Conservation (phyloP, 2,329 filamentous ascomycete genomes). For the Trematosphaeria pertusa region DNA sequence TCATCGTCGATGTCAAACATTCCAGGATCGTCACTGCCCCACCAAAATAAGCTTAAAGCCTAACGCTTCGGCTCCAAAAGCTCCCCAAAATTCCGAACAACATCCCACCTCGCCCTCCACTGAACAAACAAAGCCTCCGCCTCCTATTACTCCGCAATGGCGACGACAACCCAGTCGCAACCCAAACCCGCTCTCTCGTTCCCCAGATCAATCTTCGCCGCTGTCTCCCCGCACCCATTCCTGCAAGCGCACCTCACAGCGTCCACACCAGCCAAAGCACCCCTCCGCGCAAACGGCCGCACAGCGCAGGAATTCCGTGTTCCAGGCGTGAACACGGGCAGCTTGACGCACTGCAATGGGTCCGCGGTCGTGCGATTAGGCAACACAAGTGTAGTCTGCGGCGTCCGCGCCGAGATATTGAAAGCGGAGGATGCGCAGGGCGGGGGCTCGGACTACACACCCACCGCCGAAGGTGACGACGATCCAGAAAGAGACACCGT, state of each 20-base stretch:
- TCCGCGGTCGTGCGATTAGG: conserved; percentile 87
- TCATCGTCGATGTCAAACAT: no score
- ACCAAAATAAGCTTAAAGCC: conserved; percentile 13
- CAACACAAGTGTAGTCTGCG: conserved; percentile 93
- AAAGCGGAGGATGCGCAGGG: conserved; percentile 75
- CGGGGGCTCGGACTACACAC: conserved; percentile 52
- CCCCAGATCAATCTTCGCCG: conserved; percentile 78
- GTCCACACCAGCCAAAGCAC: conserved; percentile 54
- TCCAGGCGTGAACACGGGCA: conserved; percentile 81
- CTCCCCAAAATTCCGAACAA: conserved; percentile 36
- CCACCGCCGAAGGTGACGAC: conserved; percentile 16
- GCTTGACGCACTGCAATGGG: conserved; percentile 86
- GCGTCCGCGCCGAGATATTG: conserved; percentile 85
- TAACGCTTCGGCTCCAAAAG: conserved; percentile 22
- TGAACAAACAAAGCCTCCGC: conserved; percentile 3
- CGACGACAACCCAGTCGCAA: conserved; percentile 22
- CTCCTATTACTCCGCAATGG: conserved; percentile 21
- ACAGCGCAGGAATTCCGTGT: conserved; percentile 71
- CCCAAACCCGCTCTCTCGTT: conserved; percentile 53
- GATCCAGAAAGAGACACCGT: conserved; percentile 27
- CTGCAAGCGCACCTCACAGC: conserved; percentile 87
- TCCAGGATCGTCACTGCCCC: conserved; percentile 15
- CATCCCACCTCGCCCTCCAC: conserved; percentile 11
- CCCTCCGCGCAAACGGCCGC: conserved; percentile 83
- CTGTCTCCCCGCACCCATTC: conserved; percentile 87